Percentiles rank a stretch among this genome's conserved stretches.
These are phyloP conservation scores for Spergularia marina DNA, from an alignment of 148 eudicot species.

Conservation along the genomic window DNA sequence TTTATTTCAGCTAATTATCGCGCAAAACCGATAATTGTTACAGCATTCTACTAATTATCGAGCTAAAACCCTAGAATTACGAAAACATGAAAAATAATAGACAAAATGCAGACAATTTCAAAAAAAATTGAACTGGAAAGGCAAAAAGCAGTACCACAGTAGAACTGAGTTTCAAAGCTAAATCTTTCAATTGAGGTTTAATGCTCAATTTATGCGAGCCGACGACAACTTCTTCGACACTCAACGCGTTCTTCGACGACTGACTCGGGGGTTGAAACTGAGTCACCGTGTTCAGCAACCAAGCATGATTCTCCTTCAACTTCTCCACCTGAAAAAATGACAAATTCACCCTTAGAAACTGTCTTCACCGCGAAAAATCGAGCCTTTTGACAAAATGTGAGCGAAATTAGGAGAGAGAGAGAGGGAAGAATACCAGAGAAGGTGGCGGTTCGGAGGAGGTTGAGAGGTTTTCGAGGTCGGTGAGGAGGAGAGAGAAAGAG, in stretches of 20 bases:
- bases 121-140: background rate
- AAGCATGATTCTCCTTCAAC: constrained; percentile 61
- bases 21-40: no score
- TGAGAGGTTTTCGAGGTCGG: constrained; percentile 67
- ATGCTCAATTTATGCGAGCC: constrained; percentile 64
- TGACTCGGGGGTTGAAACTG: constrained; percentile 68
- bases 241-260: constrained; percentile 73
- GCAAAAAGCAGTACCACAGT: constrained; percentile 45
- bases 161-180: constrained; percentile 70
- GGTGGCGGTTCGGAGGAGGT: constrained; percentile 54
- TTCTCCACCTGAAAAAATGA: constrained; percentile 48
- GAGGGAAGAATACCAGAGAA: constrained; percentile 44
- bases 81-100: background rate
- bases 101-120: background rate
- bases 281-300: constrained; percentile 71
- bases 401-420: constrained; percentile 13
- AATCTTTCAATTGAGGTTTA: constrained; percentile 56
- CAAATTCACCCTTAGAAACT: background rate
- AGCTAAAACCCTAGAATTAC: background rate
- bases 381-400: background rate
- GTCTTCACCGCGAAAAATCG: background rate
- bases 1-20: no score
- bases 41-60: background rate
- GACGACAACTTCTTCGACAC: constrained; percentile 43
- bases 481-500: constrained; percentile 61